phyloP scores from a whole-genome alignment of 2,329 filamentous ascomycete genomes.

The Xylariaceae sp. region DNA sequence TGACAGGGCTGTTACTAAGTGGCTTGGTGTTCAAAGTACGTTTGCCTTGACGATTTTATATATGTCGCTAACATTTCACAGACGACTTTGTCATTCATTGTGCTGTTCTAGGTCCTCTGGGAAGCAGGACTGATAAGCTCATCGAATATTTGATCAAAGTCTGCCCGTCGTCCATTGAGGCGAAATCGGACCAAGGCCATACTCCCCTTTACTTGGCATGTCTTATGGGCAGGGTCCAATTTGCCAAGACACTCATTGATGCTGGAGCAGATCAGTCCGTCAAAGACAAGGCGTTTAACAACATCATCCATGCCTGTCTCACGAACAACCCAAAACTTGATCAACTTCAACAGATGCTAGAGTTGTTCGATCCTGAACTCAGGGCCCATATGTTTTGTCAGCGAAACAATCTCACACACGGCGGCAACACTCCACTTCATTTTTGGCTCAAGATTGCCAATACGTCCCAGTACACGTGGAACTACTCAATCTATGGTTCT shows the following conservation, averaged over 20 bases:
- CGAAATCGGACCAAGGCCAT: conserved; percentile 60
- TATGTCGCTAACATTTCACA: conserved; percentile 39
- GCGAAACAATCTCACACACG: conserved; percentile 57
- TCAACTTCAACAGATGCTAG: conserved; percentile 55
- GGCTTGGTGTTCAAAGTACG: conserved; percentile 66
- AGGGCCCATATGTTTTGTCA: conserved; percentile 64
- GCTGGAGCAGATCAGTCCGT: conserved; percentile 72
- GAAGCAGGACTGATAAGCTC: conserved; percentile 54
- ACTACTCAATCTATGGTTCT: not conserved
- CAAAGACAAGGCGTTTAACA: conserved; percentile 66
- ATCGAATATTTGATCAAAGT: conserved; percentile 70
- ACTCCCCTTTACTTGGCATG: conserved; percentile 76
- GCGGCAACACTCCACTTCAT: conserved; percentile 69
- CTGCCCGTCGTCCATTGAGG: conserved; percentile 66
- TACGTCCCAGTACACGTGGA: not conserved
- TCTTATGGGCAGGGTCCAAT: conserved; percentile 57
- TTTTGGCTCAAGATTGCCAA: conserved; percentile 53
- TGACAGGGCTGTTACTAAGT: conserved; percentile 65
- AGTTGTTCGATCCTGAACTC: conserved; percentile 63
- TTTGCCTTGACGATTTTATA: conserved; percentile 13
- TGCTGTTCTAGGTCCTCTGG: conserved; percentile 57
- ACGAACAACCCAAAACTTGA: conserved; percentile 40
- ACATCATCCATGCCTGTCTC: conserved; percentile 69
- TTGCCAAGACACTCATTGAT: conserved; percentile 66
- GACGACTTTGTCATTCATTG: conserved; percentile 71